A percentile compares a stretch with the other conserved stretches of the same genome.
Evolutionary conservation across 2,329 filamentous ascomycete genomes (phyloP).

Genomic region (Fusarium papillatum): DNA sequence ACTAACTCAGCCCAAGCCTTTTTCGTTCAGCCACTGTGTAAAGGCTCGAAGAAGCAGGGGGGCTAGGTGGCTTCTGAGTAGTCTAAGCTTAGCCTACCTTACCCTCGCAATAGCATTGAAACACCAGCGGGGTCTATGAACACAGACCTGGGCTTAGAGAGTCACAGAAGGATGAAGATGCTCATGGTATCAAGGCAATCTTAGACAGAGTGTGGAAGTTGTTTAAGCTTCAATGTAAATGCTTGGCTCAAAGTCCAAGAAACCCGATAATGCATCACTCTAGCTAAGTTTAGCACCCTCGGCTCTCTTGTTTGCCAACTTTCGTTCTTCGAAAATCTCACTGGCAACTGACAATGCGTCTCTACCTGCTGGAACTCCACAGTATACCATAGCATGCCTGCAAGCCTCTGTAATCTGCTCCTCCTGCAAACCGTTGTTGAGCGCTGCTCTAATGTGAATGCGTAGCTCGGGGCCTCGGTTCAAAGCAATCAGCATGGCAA

Average conservation of each 20-base stretch:
- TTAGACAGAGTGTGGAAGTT: background rate
- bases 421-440: conserved; percentile 13
- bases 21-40: too few species aligned
- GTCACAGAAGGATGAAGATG: background rate
- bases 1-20: background rate
- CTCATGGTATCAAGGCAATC: background rate
- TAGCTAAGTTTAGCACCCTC: background rate
- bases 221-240: background rate
- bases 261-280: background rate
- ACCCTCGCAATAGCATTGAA: background rate
- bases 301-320: background rate
- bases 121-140: background rate
- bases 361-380: conserved; percentile 15
- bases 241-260: background rate
- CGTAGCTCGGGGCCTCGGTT: conserved; percentile 14
- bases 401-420: conserved; percentile 14
- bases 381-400: conserved; percentile 16
- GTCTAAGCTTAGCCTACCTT: background rate
- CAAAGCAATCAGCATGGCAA: conserved; percentile 12
- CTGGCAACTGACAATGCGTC: conserved; percentile 9
- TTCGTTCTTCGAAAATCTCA: background rate
- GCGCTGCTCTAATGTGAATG: conserved; percentile 10
- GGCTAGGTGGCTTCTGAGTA: too few species aligned
- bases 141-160: background rate
- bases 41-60: too few species aligned